Evolutionary conservation across 495 filamentous ascomycete genomes (phyloP).

Genomic region (Hyaloscypha hepaticicola): DNA sequence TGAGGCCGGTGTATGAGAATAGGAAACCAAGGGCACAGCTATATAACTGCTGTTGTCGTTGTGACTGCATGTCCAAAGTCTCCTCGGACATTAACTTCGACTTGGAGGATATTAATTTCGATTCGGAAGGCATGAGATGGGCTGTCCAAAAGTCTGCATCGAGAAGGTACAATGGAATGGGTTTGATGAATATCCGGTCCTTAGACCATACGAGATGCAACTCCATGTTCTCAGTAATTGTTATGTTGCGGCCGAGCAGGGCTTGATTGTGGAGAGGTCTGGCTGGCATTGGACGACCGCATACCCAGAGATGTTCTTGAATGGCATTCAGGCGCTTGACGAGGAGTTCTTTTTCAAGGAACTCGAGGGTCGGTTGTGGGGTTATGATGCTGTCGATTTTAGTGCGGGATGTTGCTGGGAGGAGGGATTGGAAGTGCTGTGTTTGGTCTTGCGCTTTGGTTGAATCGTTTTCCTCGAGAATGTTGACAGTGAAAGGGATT

Average conservation of each 20-base stretch:
- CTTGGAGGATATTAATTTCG: no score
- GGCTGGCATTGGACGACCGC: conserved; percentile 29
- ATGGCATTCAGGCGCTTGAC: conserved; percentile 15
- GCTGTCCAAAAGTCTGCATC: background rate
- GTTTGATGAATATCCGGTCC: conserved; percentile 53
- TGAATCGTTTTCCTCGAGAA: no score
- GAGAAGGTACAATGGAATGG: conserved; percentile 42
- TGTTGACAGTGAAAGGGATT: no score
- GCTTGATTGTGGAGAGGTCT: conserved; percentile 43
- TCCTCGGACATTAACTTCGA: no score
- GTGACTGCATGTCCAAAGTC: no score
- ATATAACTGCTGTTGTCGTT: background rate
- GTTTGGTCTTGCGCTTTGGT: no score
- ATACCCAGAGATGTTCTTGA: conserved; percentile 12
- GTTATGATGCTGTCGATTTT: no score
- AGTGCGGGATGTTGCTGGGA: no score
- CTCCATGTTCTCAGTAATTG: conserved; percentile 46
- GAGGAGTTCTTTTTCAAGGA: no score
- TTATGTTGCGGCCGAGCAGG: conserved; percentile 44
- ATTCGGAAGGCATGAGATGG: no score
- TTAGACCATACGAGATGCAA: conserved; percentile 58
- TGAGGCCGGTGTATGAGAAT: background rate
- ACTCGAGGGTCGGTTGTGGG: no score
- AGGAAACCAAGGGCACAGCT: background rate
- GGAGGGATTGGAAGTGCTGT: no score